phyloP scores from a whole-genome alignment of 2,329 filamentous ascomycete species.

The Dothistroma pini region DNA sequence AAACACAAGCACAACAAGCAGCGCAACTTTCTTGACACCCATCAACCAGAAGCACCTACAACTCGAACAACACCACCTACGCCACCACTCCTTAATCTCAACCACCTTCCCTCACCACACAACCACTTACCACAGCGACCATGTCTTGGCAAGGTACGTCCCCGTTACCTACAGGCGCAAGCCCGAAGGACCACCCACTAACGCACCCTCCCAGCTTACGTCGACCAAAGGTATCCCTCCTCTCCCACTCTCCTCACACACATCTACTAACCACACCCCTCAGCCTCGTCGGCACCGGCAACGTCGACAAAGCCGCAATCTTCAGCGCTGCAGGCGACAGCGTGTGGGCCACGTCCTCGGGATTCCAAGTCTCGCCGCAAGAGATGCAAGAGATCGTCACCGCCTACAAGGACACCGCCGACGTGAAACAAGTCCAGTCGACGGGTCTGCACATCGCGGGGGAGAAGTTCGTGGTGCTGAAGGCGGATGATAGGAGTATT shows the following conservation, averaged over 20 bases:
- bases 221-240: conserved; percentile 55
- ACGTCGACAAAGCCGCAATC: conserved; percentile 81
- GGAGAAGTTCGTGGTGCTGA: conserved; percentile 73
- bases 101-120: conserved; percentile 6
- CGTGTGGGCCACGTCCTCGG: conserved; percentile 67
- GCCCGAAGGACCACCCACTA: conserved; percentile 7
- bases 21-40: not conserved
- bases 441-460: conserved; percentile 73
- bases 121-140: conserved; percentile 30
- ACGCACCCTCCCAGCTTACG: conserved; percentile 49
- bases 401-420: conserved; percentile 49
- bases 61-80: not conserved
- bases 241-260: not conserved
- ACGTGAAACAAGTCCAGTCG: conserved; percentile 62
- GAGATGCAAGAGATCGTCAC: conserved; percentile 55
- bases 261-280: conserved; percentile 17
- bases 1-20: not conserved
- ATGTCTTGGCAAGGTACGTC: conserved; percentile 74
- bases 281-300: conserved; percentile 75
- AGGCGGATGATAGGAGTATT: conserved; percentile 71
- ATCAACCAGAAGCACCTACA: not conserved
- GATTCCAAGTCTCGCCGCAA: conserved; percentile 66
- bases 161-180: conserved; percentile 7
- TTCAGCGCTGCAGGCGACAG: conserved; percentile 77
- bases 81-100: not conserved